phyloP scores from a whole-genome alignment of 345 rosid species.

The Populus deltoides region DNA sequence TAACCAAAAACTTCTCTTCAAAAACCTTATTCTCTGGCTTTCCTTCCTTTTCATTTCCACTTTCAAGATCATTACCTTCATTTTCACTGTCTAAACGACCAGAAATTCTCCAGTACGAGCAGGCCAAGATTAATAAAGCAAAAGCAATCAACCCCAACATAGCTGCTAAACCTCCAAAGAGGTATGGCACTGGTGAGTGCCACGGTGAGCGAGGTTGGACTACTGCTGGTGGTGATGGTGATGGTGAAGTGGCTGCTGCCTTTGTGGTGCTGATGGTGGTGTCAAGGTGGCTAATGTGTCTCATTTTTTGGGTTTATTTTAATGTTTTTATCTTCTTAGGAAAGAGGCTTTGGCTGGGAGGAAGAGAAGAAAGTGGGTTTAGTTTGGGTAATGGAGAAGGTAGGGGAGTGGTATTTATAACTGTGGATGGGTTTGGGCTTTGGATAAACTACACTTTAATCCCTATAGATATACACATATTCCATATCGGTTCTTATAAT shows the following conservation, averaged over 20 bases:
- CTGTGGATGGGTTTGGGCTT: neutral
- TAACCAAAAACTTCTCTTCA: conserved; percentile 27
- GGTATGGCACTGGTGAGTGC: conserved; percentile 96
- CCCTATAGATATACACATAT: neutral
- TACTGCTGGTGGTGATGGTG: conserved; percentile 17
- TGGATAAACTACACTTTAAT: neutral
- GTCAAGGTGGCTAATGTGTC: conserved; percentile 15
- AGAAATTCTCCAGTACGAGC: conserved; percentile 91
- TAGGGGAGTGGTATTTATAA: conserved; percentile 31
- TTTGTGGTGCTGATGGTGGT: conserved; percentile 16
- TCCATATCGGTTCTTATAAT: neutral
- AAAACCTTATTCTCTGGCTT: conserved; percentile 1
- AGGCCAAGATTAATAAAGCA: conserved; percentile 81
- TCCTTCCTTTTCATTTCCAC: conserved; percentile 10
- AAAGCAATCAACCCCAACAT: conserved; percentile 92
- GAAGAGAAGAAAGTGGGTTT: neutral
- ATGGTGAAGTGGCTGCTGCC: neutral
- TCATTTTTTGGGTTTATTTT: conserved; percentile 16
- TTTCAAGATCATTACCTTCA: conserved; percentile 7
- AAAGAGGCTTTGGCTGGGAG: conserved; percentile 1
- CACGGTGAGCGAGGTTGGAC: conserved; percentile 60
- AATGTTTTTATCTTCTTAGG: neutral
- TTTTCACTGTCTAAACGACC: conserved; percentile 25
- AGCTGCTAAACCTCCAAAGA: conserved; percentile 93
- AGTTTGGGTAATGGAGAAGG: conserved; percentile 13